phyloP scores from a whole-genome alignment of 2,329 filamentous ascomycete species.

The Phialemonium atrogriseum region DNA sequence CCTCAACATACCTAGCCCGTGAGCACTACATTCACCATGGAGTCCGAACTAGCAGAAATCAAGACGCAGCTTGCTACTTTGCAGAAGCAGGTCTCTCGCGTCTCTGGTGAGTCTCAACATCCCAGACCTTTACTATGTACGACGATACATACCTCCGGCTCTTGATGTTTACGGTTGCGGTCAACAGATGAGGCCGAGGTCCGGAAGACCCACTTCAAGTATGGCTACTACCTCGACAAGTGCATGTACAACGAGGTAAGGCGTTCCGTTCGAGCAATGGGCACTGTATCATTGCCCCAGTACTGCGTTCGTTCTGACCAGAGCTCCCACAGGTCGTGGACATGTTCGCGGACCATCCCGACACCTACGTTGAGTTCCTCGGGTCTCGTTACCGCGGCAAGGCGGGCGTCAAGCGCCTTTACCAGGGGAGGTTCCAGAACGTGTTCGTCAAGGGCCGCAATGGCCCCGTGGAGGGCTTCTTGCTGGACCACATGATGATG shows the following conservation, averaged over 20 bases:
- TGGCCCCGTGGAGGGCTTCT: constrained; percentile 45
- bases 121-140: no score
- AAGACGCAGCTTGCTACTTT: constrained; percentile 26
- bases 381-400: constrained; percentile 44
- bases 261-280: no score
- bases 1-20: no score
- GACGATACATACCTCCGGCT: neutral
- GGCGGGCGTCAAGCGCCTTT: constrained; percentile 41
- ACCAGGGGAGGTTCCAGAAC: constrained; percentile 41
- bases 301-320: no score
- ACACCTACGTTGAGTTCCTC: constrained; percentile 47
- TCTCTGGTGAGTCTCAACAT: constrained; percentile 14
- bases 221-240: constrained; percentile 52
- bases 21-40: no score
- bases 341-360: constrained; percentile 43
- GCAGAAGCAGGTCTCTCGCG: constrained; percentile 24
- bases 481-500: constrained; percentile 49
- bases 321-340: constrained; percentile 33
- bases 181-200: constrained; percentile 41
- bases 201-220: constrained; percentile 47
- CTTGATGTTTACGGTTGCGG: no score
- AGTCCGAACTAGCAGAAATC: constrained; percentile 24
- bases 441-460: constrained; percentile 45
- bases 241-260: constrained; percentile 46
- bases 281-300: no score